Percentiles rank a stretch among this genome's conserved stretches.
These are phyloP conservation scores for Naganishia albida DNA, from an alignment of 1,284 basidiomycete genomes.

Conservation along the genomic window DNA sequence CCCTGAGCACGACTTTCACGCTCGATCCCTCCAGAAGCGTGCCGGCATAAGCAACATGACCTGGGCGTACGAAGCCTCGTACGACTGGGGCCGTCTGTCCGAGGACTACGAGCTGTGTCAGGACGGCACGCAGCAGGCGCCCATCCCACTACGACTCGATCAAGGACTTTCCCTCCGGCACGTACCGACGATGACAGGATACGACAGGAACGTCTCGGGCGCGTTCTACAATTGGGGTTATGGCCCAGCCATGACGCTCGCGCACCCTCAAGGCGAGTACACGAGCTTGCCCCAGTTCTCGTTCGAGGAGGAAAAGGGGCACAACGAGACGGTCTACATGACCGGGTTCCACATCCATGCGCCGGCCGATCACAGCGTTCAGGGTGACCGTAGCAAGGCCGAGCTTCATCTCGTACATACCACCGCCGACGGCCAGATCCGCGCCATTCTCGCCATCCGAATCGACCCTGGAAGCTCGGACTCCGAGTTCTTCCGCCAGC, in stretches of 20 bases:
- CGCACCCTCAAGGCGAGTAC: slow-evolving; percentile 35
- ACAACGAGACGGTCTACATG: slow-evolving; percentile 37
- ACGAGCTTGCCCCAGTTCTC: slow-evolving; percentile 34
- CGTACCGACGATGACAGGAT: slow-evolving; percentile 25
- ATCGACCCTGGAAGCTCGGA: slow-evolving; percentile 37
- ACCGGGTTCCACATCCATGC: slow-evolving; percentile 38
- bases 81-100: slow-evolving; percentile 37
- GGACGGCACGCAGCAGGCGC: slow-evolving; percentile 36
- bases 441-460: slow-evolving; percentile 37
- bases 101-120: slow-evolving; percentile 35
- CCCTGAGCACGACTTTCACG: slow-evolving; percentile 25
- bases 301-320: slow-evolving; percentile 35
- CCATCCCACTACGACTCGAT: slow-evolving; percentile 36
- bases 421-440: slow-evolving; percentile 31
- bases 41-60: slow-evolving; percentile 12
- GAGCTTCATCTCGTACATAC: slow-evolving; percentile 39
- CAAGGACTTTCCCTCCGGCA: slow-evolving; percentile 36
- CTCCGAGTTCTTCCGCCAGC: slow-evolving; percentile 34
- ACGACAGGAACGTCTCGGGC: slow-evolving; percentile 32
- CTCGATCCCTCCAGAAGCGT: slow-evolving; percentile 6
- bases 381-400: slow-evolving; percentile 36
- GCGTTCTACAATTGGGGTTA: slow-evolving; percentile 38
- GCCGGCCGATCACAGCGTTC: slow-evolving; percentile 37
- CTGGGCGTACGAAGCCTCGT: slow-evolving; percentile 35
- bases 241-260: slow-evolving; percentile 37